These are phyloP conservation scores for Apostasia shenzhenica DNA, from an alignment of 106 monocot species.

Conservation along the genomic window DNA sequence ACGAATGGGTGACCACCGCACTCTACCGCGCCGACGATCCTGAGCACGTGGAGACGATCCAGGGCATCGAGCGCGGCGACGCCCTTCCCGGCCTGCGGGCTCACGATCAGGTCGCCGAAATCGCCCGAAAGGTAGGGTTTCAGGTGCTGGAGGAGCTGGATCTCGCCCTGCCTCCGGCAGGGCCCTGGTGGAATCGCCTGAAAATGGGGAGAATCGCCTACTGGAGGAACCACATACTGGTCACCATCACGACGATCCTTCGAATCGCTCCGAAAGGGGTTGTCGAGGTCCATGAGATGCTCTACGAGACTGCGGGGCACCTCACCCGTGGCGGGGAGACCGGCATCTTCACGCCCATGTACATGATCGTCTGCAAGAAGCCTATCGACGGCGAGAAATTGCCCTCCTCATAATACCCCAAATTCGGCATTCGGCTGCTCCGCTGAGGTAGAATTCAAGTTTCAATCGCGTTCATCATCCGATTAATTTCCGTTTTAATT, in stretches of 20 bases:
- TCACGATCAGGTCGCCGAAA: constrained; percentile 40
- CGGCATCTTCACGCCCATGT: constrained; percentile 73
- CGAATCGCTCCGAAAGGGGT: constrained; percentile 60
- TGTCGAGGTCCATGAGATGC: constrained; percentile 74
- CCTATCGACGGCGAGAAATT: neutral
- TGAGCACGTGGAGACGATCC: constrained; percentile 50
- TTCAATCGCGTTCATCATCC: neutral
- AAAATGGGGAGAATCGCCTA: constrained; percentile 67
- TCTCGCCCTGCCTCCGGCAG: constrained; percentile 47
- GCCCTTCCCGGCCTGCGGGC: constrained; percentile 63
- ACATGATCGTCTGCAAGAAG: constrained; percentile 72
- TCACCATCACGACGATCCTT: constrained; percentile 30
- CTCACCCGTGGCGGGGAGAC: constrained; percentile 57
- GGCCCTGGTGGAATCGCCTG: constrained; percentile 68
- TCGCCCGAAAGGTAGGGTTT: constrained; percentile 46
- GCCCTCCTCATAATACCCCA: neutral
- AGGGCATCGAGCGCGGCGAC: constrained; percentile 69
- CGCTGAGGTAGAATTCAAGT: neutral
- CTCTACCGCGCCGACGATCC: constrained; percentile 32
- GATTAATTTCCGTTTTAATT: neutral
- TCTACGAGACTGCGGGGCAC: constrained; percentile 53
- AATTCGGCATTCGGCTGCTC: no score
- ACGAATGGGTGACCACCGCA: constrained; percentile 77
- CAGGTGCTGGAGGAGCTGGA: constrained; percentile 58
- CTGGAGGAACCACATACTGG: constrained; percentile 63